Percentiles rank a stretch among this genome's conserved stretches.
Evolutionary conservation across 805 yeast species (phyloP).

Genomic region (Ogataea nitratoaversa): DNA sequence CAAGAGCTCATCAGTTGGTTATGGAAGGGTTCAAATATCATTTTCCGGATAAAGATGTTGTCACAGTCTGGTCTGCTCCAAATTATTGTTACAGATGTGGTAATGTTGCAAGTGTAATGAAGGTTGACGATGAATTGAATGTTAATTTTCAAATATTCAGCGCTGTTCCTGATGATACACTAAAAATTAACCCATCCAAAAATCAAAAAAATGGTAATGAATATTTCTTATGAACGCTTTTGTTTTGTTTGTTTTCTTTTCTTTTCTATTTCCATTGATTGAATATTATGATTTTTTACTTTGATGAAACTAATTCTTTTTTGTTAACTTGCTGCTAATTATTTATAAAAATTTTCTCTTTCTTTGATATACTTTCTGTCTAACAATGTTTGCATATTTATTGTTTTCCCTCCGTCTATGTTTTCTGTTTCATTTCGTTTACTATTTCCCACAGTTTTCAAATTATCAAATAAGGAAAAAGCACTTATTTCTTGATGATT

Average conservation of each 20-base stretch:
- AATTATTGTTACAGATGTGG: slow-evolving; percentile 97
- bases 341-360: too few relatives aligned
- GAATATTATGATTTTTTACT: too few relatives aligned
- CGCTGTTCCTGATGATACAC: slow-evolving; percentile 85
- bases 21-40: slow-evolving; percentile 97
- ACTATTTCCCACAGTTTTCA: neutral
- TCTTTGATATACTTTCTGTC: neutral
- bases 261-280: neutral
- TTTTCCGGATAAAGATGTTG: slow-evolving; percentile 91
- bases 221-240: slow-evolving; percentile 28
- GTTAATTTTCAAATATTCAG: slow-evolving; percentile 92
- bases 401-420: neutral
- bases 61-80: slow-evolving; percentile 92
- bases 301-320: too few relatives aligned
- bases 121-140: slow-evolving; percentile 83
- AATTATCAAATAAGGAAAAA: too few relatives aligned
- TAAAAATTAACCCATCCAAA: slow-evolving; percentile 33
- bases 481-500: too few relatives aligned
- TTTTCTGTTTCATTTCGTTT: neutral
- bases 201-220: slow-evolving; percentile 35
- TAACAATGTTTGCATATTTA: neutral
- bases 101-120: slow-evolving; percentile 97
- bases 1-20: slow-evolving; percentile 95
- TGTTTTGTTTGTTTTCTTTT: neutral
- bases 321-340: neutral